Conservation (phyloP, 2,329 filamentous ascomycete genomes). For the Talaromyces sp. region DNA sequence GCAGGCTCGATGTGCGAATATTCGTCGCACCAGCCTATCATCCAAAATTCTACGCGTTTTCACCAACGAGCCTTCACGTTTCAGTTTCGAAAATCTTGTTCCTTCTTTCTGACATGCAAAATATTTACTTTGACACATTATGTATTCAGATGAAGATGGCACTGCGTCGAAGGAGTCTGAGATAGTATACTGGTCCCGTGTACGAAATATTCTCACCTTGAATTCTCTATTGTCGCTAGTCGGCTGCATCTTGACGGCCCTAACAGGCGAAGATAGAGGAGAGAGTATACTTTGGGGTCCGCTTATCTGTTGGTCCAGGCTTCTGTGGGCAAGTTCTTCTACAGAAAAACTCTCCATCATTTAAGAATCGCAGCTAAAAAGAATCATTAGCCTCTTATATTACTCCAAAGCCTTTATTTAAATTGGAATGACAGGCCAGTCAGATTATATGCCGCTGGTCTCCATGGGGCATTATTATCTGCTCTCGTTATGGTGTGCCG, state of each 20-base stretch:
- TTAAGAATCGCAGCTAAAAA: not conserved
- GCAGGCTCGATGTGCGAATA: not conserved
- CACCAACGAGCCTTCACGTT: not conserved
- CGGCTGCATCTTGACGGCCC: not conserved
- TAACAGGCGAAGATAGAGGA: not conserved
- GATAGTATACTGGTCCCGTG: not conserved
- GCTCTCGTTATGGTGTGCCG: not conserved
- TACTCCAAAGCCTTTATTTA: not conserved
- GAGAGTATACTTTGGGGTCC: not conserved
- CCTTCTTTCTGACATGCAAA: not conserved
- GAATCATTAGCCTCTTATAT: not conserved
- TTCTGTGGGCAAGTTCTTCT: not conserved
- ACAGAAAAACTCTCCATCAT: not conserved
- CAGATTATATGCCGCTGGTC: not conserved
- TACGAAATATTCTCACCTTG: not conserved
- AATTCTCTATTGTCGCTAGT: not conserved
- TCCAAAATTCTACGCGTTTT: not conserved
- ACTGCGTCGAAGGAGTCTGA: not conserved
- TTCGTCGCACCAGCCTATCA: not conserved
- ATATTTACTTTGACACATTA: not conserved
- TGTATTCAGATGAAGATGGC: constrained; percentile 19
- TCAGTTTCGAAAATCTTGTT: not conserved
- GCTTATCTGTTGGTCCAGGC: not conserved
- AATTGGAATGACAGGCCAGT: not conserved
- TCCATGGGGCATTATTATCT: not conserved